Evolutionary conservation across 176 grass and related monocot genomes (phyloP).

Genomic region (Oryza meridionalis): DNA sequence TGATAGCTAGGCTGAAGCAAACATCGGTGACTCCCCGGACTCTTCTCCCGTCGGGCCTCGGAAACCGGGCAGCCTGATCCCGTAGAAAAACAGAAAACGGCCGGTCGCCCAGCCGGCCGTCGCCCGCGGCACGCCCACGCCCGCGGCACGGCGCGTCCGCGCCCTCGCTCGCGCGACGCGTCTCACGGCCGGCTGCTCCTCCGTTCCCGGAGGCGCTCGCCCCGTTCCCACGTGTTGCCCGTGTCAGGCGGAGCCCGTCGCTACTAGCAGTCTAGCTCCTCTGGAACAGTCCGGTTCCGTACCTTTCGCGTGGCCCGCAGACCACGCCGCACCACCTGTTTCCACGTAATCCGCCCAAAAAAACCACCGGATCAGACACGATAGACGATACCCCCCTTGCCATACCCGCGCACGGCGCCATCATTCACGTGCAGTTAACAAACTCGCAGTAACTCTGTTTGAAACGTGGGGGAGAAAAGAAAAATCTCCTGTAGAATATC

Average conservation of each 20-base stretch:
- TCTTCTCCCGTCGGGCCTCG: not conserved
- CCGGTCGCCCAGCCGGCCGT: no score
- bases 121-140: not conserved
- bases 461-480: no score
- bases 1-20: not conserved
- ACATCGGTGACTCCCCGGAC: not conserved
- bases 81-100: not conserved
- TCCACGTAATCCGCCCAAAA: slow-evolving; percentile 17
- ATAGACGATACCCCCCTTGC: not conserved
- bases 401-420: not conserved
- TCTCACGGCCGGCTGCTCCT: slow-evolving; percentile 28
- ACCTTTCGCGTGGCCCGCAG: slow-evolving; percentile 16
- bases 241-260: not conserved
- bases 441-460: not conserved
- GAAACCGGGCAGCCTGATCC: not conserved
- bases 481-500: not conserved
- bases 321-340: not conserved
- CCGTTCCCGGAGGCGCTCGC: slow-evolving; percentile 26
- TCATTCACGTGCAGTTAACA: slow-evolving; percentile 5
- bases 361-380: not conserved
- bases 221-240: slow-evolving; percentile 41
- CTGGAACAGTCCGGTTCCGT: slow-evolving; percentile 7
- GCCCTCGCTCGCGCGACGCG: slow-evolving; percentile 5
- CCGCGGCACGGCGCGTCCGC: not conserved
- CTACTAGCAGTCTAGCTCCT: not conserved